These are phyloP conservation scores for Verticillium tricorpus DNA, from an alignment of 2,329 filamentous ascomycete genomes.

Conservation along the genomic window DNA sequence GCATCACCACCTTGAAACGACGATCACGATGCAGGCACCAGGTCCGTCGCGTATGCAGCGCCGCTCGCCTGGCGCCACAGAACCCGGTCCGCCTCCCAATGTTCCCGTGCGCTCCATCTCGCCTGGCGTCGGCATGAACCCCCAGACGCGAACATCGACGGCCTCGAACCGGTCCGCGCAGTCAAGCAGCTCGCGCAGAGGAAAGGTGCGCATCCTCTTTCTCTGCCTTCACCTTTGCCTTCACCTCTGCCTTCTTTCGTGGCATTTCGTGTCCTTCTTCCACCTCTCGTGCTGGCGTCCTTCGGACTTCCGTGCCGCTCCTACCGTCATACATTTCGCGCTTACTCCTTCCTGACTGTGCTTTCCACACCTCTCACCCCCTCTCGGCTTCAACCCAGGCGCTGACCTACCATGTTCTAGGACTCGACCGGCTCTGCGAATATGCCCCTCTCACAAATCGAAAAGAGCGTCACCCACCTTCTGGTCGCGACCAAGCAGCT, in stretches of 20 bases:
- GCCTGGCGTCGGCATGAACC: conserved; percentile 47
- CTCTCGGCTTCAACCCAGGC: not conserved
- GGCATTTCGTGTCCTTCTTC: not conserved
- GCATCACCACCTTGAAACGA: not conserved
- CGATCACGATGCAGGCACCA: conserved; percentile 44
- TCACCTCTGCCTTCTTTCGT: not conserved
- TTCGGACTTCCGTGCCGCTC: not conserved
- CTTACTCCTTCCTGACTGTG: conserved; percentile 8
- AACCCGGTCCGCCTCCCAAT: conserved; percentile 53
- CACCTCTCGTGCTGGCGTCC: conserved; percentile 1
- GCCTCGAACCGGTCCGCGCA: conserved; percentile 59
- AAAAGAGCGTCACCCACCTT: conserved; percentile 97
- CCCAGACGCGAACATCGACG: conserved; percentile 56
- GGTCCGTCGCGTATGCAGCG: conserved; percentile 51
- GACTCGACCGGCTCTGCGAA: conserved; percentile 48
- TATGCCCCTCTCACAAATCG: conserved; percentile 85
- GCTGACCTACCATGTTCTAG: not conserved
- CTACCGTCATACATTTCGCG: not conserved
- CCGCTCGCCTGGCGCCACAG: conserved; percentile 55
- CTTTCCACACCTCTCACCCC: not conserved
- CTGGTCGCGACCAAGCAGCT: conserved; percentile 97
- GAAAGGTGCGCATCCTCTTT: conserved; percentile 39
- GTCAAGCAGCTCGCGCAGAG: conserved; percentile 39
- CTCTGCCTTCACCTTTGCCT: not conserved
- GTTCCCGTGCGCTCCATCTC: conserved; percentile 56